Base-by-base conservation (phyloP, 225 moss, liverwort and hornwort species). In the Neckera pumila region DNA sequence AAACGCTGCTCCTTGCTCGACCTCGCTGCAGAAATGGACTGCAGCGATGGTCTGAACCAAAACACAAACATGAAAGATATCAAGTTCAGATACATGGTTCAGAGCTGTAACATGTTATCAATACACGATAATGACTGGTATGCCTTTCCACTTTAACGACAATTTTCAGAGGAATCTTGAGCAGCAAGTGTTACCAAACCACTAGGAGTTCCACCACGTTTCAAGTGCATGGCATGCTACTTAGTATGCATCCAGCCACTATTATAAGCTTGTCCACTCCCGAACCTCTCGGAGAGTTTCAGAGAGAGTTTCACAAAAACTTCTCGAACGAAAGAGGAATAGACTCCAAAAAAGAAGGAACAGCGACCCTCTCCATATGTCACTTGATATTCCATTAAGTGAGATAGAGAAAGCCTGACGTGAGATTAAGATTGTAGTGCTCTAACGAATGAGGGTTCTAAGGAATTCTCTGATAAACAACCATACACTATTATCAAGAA, bases 41-140 rank as follows among this genome's bases (percentile, higher is more conserved):
- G 87, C 42, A 91, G 72, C 79, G 69, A 87, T 76, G 89, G 79
- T 89, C 94, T 94, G 90, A 80, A 94, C 62, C 31, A 30, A 76
- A 81, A 76, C 80, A 88, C 28, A 67, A 86, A 28, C 76, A 85
- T 21, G 23, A 78, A 84, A 64, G 63, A 82, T 14, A 85, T 81
- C 71, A 89, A 89, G 56, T 75, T 80, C 72, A 8, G 14, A 28
- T 40, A 71, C 63, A 83, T 63, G 62, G 61, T 84, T 82, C 49
- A 57, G 33, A 84, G 51, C 47, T 86, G 18, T 69, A 27, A 75
- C 30, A 76, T 59, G 42, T 56, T 63, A 47, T 85, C 62, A 85
- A 79, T 57, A 58, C 64, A 80, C 21, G n/a, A 83, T 38, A 66
- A 85, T 42, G 59, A 59, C 49, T 36, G 67, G 36, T 38, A 61